phyloP scores from a whole-genome alignment of 2,329 filamentous ascomycete species.

The Cordyceps javanica region DNA sequence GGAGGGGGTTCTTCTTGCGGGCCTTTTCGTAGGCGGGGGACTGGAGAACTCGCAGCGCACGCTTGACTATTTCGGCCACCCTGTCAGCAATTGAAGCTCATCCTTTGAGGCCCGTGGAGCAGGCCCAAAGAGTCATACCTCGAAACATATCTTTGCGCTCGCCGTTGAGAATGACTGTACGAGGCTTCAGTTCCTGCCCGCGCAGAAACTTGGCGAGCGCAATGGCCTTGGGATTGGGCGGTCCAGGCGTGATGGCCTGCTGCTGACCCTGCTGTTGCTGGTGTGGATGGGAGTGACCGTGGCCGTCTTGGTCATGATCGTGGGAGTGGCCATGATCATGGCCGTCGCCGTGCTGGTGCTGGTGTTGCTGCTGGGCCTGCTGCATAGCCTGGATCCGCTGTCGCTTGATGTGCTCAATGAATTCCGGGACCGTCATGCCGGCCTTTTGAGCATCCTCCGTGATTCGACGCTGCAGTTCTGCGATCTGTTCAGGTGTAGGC shows the following conservation, averaged over 20 bases:
- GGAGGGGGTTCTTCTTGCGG: slow-evolving; percentile 78
- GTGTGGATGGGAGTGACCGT: slow-evolving; percentile 28
- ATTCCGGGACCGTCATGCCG: slow-evolving; percentile 80
- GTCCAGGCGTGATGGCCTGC: slow-evolving; percentile 67
- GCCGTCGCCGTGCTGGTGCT: slow-evolving; percentile 22
- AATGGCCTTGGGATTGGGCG: slow-evolving; percentile 82
- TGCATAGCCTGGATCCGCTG: slow-evolving; percentile 46
- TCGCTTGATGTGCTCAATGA: slow-evolving; percentile 63
- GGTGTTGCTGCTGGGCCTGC: slow-evolving; percentile 33
- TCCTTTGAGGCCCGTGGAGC: background rate
- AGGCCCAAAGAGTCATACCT: slow-evolving; percentile 44
- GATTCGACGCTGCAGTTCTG: slow-evolving; percentile 75
- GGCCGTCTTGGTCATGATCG: slow-evolving; percentile 22
- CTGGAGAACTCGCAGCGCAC: slow-evolving; percentile 83
- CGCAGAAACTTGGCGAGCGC: slow-evolving; percentile 85
- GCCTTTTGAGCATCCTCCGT: slow-evolving; percentile 76
- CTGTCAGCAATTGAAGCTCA: background rate
- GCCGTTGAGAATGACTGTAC: slow-evolving; percentile 90
- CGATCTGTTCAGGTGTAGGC: slow-evolving; percentile 79
- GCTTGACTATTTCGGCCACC: slow-evolving; percentile 64
- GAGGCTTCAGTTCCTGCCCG: slow-evolving; percentile 75
- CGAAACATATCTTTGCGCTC: slow-evolving; percentile 98
- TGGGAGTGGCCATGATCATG: slow-evolving; percentile 23
- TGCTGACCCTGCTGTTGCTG: slow-evolving; percentile 41
- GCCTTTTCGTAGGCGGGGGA: slow-evolving; percentile 88